Conservation (phyloP, 768 basidiomycete species). For the Nidularia pulvinata region DNA sequence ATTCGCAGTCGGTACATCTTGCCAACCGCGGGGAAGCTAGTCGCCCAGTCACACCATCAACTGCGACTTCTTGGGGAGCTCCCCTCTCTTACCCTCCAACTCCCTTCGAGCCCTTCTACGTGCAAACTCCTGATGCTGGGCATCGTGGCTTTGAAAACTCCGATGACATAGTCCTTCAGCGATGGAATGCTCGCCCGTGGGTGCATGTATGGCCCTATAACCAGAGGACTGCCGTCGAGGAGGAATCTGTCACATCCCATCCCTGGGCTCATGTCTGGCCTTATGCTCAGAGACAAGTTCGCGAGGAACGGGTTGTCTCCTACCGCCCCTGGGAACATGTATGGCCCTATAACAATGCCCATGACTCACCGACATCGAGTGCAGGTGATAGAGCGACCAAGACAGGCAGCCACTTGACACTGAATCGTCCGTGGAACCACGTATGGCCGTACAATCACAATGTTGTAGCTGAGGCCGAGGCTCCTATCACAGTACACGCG, state of each 20-base stretch:
- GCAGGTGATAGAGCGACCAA: background rate
- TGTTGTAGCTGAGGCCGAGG: too few species aligned
- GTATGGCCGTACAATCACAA: background rate
- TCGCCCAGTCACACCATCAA: constrained; percentile 38
- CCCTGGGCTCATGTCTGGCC: constrained; percentile 33
- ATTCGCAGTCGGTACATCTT: constrained; percentile 36
- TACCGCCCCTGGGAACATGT: constrained; percentile 15
- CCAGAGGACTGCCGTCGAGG: background rate
- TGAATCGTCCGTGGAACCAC: constrained; percentile 1
- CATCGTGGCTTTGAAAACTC: constrained; percentile 27
- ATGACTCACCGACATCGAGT: too few species aligned
- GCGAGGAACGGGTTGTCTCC: background rate
- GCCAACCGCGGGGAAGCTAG: constrained; percentile 31
- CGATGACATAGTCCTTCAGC: background rate
- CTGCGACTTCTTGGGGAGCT: constrained; percentile 51
- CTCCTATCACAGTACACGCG: too few species aligned
- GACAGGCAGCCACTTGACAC: background rate
- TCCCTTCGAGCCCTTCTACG: constrained; percentile 26
- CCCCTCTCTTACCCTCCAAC: constrained; percentile 40
- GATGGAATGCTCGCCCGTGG: constrained; percentile 2
- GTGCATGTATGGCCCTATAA: constrained; percentile 29
- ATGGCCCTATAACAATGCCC: constrained; percentile 15
- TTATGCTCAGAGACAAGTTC: constrained; percentile 9
- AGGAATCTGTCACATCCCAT: background rate
- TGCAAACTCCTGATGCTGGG: constrained; percentile 38